Evolutionary conservation across 164 flowering plant species (phyloP).

Genomic region (Hamamelis virginiana): DNA sequence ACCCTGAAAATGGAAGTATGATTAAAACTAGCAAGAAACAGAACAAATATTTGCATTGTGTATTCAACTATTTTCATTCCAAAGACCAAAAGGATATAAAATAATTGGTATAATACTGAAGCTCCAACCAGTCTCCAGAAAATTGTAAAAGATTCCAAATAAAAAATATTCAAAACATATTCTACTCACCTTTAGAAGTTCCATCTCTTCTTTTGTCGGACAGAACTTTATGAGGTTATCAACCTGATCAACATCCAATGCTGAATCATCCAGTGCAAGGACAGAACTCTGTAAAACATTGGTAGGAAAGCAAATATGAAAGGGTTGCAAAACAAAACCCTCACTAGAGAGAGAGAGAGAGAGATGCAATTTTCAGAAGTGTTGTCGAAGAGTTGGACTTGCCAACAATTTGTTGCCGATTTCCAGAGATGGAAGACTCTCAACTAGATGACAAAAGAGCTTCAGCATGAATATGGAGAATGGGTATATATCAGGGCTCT

Average conservation of each 20-base stretch:
- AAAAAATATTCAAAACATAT: background rate
- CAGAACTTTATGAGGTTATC: slow-evolving; percentile 95
- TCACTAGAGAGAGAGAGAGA: too few species aligned
- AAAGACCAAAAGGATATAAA: slow-evolving; percentile 1
- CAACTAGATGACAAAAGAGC: too few species aligned
- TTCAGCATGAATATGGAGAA: too few species aligned
- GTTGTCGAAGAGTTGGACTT: too few species aligned
- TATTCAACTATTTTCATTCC: background rate
- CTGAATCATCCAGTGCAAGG: slow-evolving; percentile 86
- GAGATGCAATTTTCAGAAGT: too few species aligned
- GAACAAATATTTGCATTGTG: background rate
- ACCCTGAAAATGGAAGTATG: slow-evolving; percentile 47
- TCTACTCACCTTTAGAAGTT: slow-evolving; percentile 69
- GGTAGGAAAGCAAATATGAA: slow-evolving; percentile 5
- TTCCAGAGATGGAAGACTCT: too few species aligned
- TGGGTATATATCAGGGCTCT: too few species aligned
- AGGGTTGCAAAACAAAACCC: background rate
- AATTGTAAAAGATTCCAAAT: background rate
- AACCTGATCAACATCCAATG: slow-evolving; percentile 86
- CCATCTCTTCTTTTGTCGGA: slow-evolving; percentile 98
- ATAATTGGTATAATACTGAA: background rate
- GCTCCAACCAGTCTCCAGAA: background rate
- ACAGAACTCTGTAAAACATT: slow-evolving; percentile 58
- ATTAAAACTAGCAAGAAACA: slow-evolving; percentile 11
- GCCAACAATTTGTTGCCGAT: too few species aligned